Base-by-base conservation (phyloP, 2,329 filamentous ascomycete species). In the Fusarium chuoi region DNA sequence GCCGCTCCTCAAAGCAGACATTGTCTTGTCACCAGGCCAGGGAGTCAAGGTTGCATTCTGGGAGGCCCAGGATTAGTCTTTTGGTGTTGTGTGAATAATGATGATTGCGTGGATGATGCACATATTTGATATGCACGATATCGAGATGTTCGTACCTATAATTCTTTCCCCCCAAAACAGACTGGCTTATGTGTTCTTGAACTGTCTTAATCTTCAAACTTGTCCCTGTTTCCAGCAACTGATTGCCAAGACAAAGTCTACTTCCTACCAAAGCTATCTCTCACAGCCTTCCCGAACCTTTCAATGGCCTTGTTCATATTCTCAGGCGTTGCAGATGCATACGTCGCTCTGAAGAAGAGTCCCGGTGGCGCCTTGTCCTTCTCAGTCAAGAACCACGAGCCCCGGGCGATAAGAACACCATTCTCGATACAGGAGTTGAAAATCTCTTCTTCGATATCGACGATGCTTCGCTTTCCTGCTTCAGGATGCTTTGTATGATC, bases 341-440 rank as follows among this genome's bases (percentile, higher is more conserved):
- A 99, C 0, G 96, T 99, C 8, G 94, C 91, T 59, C 96, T 89
- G 87, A 98, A 97, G 85, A 94, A 98, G 82, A 98, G 86, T 35
- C 91, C 92, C 17, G 87, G 85, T 14, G 87, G 86, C 8, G 83
- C 86, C 78, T 85, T 87, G 54, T 89, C 86, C 48, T 87, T 88
- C 80, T 96, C 92, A 2, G 95, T 93, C 66, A 90, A 89, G 87
- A 98, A 99, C 95, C 95, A 99, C 54, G 92, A 95, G 7, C 96
- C 96, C 54, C 93, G 89, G 66, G 93, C 94, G 5, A 96, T 87
- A 51, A 99, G 87, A 9, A 96, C 94, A 28, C 94, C 93, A 77
- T 92, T 89, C 7, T 91, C 89, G 63, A 98, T 92, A 71, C 91
- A 91, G 2, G 89, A 87, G 77, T 93, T 83, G 86, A 98, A 98